Conservation (phyloP, 106 monocot species). For the Acorus gramineus region DNA sequence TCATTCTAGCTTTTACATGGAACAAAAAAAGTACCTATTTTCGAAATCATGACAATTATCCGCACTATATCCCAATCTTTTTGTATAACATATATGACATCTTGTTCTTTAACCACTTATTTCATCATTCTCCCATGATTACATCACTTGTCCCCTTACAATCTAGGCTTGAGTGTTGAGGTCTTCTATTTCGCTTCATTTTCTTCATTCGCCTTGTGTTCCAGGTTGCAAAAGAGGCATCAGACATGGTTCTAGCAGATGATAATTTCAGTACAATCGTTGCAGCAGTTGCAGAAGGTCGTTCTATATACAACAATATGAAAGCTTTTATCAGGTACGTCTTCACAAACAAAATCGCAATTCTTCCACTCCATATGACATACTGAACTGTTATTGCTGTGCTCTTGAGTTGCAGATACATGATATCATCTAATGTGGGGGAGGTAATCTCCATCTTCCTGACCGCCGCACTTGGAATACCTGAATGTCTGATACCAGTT, state of each 20-base stretch:
- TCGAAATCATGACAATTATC: no score
- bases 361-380: neutral
- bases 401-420: conserved; percentile 33
- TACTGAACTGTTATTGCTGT: neutral
- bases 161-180: no score
- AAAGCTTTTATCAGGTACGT: conserved; percentile 80
- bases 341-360: neutral
- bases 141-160: no score
- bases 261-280: conserved; percentile 66
- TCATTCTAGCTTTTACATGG: no score
- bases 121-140: no score
- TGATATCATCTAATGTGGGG: conserved; percentile 87
- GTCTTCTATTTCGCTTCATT: no score
- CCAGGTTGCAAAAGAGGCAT: conserved; percentile 64
- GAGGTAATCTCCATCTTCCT: conserved; percentile 83
- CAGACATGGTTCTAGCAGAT: conserved; percentile 54
- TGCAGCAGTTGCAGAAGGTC: conserved; percentile 50
- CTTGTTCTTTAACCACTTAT: no score
- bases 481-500: conserved; percentile 77
- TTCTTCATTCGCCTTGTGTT: neutral
- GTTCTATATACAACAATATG: conserved; percentile 78
- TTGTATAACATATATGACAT: no score
- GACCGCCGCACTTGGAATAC: conserved; percentile 72
- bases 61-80: no score
- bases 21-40: no score